Conservation (phyloP, 306 rosid species). For the Geum urbanum region DNA sequence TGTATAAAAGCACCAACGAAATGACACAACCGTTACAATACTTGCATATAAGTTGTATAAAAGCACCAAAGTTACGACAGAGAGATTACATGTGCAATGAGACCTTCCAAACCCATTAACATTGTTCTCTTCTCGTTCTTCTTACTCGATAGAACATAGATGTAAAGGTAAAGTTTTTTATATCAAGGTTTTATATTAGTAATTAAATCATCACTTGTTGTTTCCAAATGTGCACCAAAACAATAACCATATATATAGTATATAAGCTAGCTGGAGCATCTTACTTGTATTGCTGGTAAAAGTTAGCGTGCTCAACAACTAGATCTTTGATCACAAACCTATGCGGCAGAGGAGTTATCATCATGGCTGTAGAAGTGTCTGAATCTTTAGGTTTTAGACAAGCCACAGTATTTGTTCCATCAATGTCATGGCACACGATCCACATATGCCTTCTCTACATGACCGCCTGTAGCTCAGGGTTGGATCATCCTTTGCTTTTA, state of each 20-base stretch:
- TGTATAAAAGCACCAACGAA: no score
- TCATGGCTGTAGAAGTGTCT: conserved; percentile 33
- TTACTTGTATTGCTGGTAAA: conserved; percentile 44
- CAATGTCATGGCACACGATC: conserved; percentile 46
- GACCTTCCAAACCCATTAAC: neutral
- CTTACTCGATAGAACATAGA: neutral
- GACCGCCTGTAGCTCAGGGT: conserved; percentile 43
- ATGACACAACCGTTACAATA: no score
- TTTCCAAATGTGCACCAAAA: neutral
- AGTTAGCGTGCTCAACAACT: conserved; percentile 42
- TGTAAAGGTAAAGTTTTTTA: neutral
- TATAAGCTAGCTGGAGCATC: neutral
- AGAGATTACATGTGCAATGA: neutral
- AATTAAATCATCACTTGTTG: neutral
- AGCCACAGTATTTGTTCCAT: conserved; percentile 42
- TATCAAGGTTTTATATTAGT: neutral
- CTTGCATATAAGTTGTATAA: no score
- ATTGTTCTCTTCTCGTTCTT: neutral
- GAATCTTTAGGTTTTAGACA: conserved; percentile 37
- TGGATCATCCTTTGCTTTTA: conserved; percentile 43
- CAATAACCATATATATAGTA: no score
- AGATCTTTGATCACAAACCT: conserved; percentile 47
- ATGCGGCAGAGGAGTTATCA: conserved; percentile 39
- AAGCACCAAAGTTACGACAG: no score
- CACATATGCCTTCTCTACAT: conserved; percentile 48